These are phyloP conservation scores for Melanogaster broomeanus DNA, from an alignment of 768 basidiomycete genomes.

Conservation along the genomic window DNA sequence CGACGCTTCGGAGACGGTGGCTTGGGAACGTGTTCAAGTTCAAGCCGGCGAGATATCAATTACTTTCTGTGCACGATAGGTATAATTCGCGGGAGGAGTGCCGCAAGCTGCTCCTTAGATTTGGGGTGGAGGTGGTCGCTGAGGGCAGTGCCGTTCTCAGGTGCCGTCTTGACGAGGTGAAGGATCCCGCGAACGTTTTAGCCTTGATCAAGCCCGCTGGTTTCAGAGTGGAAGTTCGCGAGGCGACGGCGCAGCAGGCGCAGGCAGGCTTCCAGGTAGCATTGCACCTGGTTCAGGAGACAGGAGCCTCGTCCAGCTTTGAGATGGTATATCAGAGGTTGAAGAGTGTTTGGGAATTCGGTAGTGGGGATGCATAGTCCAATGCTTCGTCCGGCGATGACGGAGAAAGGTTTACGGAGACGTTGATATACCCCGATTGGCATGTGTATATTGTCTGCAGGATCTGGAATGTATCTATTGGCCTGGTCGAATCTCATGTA, in stretches of 20 bases:
- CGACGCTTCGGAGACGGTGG: slow-evolving; percentile 67
- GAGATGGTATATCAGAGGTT: slow-evolving; percentile 70
- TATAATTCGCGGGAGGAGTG: slow-evolving; percentile 75
- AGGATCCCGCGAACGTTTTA: slow-evolving; percentile 54
- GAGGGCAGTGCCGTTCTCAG: slow-evolving; percentile 70
- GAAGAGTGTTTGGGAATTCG: slow-evolving; percentile 70
- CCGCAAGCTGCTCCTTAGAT: slow-evolving; percentile 65
- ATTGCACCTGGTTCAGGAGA: slow-evolving; percentile 77
- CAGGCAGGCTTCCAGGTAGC: slow-evolving; percentile 54
- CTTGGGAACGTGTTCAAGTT: slow-evolving; percentile 87
- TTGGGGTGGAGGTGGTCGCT: slow-evolving; percentile 67
- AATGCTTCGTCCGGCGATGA: slow-evolving; percentile 30
- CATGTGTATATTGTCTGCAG: slow-evolving; percentile 10
- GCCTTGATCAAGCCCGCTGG: slow-evolving; percentile 65
- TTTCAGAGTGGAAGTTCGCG: slow-evolving; percentile 80
- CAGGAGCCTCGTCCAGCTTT: slow-evolving; percentile 83
- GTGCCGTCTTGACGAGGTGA: slow-evolving; percentile 72
- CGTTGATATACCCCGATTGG: slow-evolving; percentile 36
- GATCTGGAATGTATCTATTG: slow-evolving; percentile 10
- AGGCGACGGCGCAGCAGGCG: slow-evolving; percentile 40
- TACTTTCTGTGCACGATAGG: slow-evolving; percentile 60
- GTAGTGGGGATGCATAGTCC: slow-evolving; percentile 28
- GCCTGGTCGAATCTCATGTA: slow-evolving; percentile 1
- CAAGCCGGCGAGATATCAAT: slow-evolving; percentile 60
- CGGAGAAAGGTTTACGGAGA: slow-evolving; percentile 30